These are phyloP conservation scores for Lactarius hengduanensis DNA, from an alignment of 768 basidiomycete species.

Conservation along the genomic window DNA sequence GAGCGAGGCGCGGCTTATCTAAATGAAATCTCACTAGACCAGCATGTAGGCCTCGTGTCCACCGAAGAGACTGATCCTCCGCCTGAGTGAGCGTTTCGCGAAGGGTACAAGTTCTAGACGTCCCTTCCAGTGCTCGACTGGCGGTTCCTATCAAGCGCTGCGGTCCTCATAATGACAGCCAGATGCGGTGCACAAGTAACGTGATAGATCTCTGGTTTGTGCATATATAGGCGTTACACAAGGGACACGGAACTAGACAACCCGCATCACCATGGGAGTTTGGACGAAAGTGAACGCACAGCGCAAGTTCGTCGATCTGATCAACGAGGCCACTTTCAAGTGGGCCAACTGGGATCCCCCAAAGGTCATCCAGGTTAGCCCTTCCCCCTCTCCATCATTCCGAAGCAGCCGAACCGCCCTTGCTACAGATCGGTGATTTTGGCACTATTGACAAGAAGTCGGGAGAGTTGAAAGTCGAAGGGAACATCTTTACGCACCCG, in stretches of 20 bases:
- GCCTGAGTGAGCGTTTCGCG: neutral
- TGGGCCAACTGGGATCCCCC: conserved; percentile 20
- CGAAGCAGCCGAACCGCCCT: neutral
- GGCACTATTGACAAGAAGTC: conserved; percentile 12
- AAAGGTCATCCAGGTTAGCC: conserved; percentile 6
- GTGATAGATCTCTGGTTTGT: neutral
- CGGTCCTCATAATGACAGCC: neutral
- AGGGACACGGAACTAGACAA: neutral
- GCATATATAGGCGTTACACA: neutral
- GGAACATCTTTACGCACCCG: conserved; percentile 15
- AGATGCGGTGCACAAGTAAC: neutral
- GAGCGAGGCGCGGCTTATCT: neutral
- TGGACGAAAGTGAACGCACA: conserved; percentile 5
- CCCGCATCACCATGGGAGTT: conserved; percentile 4
- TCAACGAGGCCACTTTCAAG: conserved; percentile 4
- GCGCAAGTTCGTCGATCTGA: conserved; percentile 21
- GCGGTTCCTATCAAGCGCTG: neutral
- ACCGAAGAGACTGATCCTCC: neutral
- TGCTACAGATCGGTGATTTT: conserved; percentile 17
- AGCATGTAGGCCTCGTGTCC: neutral
- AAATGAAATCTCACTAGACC: neutral
- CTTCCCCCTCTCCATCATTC: neutral
- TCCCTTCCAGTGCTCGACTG: neutral
- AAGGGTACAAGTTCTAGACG: neutral
- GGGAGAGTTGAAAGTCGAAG: conserved; percentile 11